Conservation (phyloP, 148 eudicot species). For the Rhododendron molle region DNA sequence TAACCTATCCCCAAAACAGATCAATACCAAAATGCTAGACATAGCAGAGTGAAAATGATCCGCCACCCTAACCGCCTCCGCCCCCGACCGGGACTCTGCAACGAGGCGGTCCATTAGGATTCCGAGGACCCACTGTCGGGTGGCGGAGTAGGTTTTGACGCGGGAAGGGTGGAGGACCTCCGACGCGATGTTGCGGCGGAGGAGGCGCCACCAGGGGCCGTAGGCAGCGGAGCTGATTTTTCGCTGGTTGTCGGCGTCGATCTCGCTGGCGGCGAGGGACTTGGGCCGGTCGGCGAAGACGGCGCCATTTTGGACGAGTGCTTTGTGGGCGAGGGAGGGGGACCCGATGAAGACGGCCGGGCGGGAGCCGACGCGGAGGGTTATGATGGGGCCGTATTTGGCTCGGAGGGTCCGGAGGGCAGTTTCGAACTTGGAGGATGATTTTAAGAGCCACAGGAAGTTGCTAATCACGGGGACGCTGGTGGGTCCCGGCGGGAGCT, state of each 20-base stretch:
- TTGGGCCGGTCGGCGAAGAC: neutral
- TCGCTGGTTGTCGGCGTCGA: neutral
- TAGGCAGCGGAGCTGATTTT: neutral
- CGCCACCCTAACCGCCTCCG: neutral
- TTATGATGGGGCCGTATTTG: neutral
- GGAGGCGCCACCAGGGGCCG: neutral
- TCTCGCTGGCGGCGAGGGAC: neutral
- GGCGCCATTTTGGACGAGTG: neutral
- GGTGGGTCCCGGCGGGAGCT: neutral
- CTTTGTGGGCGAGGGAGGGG: neutral
- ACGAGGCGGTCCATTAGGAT: neutral
- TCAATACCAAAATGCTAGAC: neutral
- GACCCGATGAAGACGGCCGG: neutral
- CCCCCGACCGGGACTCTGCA: neutral
- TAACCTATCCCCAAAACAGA: neutral
- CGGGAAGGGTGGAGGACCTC: neutral
- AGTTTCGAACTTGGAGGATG: neutral
- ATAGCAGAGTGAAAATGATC: neutral
- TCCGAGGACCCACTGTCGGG: neutral
- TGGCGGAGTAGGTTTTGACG: neutral
- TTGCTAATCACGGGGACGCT: neutral
- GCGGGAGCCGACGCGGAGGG: neutral
- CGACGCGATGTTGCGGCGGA: neutral
- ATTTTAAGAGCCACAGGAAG: neutral
- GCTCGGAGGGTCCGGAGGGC: neutral